phyloP scores from a whole-genome alignment of 78 protist genomes.

The Emiliania huxleyi region DNA sequence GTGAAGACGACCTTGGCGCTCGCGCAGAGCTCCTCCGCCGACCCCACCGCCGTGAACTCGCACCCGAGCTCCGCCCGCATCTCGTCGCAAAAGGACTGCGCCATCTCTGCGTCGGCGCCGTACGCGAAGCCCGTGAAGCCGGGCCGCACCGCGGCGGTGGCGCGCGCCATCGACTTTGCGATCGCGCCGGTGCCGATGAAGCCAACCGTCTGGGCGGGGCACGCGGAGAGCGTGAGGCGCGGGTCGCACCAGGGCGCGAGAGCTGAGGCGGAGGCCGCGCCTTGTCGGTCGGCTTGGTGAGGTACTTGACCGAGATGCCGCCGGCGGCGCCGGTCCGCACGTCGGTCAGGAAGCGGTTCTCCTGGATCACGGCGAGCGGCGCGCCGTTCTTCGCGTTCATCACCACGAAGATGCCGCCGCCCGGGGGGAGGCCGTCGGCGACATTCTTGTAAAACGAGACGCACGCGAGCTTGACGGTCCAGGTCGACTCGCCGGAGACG shows the following conservation, averaged over 20 bases:
- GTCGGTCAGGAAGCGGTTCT: slow-evolving; percentile 43
- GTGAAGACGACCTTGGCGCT: neutral
- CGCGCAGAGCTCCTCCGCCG: neutral
- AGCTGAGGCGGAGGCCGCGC: too few species aligned
- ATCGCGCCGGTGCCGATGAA: slow-evolving; percentile 26
- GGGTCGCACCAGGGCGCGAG: too few species aligned
- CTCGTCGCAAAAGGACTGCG: neutral
- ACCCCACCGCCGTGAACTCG: neutral
- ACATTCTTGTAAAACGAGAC: slow-evolving; percentile 39
- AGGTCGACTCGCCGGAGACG: slow-evolving; percentile 1
- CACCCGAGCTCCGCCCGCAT: neutral
- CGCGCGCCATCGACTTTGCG: slow-evolving; percentile 12
- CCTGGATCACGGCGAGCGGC: slow-evolving; percentile 35
- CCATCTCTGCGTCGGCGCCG: neutral
- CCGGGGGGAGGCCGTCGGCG: slow-evolving; percentile 37
- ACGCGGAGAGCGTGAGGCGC: too few species aligned
- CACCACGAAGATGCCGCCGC: slow-evolving; percentile 35
- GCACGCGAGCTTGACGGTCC: slow-evolving; percentile 44
- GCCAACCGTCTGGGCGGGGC: too few species aligned
- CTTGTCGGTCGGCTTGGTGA: neutral
- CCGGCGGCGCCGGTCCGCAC: slow-evolving; percentile 48
- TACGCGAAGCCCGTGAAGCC: neutral
- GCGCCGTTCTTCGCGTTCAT: slow-evolving; percentile 30
- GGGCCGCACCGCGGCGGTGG: neutral
- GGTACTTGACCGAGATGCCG: slow-evolving; percentile 35